Base-by-base conservation (phyloP, 495 filamentous ascomycete species). In the Aspergillus steynii region DNA sequence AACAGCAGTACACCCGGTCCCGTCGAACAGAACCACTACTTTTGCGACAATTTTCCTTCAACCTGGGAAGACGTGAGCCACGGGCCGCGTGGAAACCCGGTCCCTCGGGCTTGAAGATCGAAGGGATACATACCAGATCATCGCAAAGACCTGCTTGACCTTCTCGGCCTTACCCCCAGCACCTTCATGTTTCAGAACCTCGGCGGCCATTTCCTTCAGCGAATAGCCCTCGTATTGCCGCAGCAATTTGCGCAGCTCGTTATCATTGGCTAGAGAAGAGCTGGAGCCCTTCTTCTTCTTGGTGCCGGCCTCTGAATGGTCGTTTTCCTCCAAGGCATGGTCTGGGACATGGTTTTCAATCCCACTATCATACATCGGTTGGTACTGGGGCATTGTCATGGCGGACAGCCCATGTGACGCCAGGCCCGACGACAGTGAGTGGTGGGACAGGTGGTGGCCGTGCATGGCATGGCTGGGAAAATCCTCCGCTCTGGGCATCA, bases 81-180 rank as follows among this genome's bases (percentile, higher is more conserved):
- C 26, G 55, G 25, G 14, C 53, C 47, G 15, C 27, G 46, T 15
- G 3, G 10, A 20, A 37, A 0, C 47, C 5, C 54, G n/a, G 20
- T 20, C 20, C 20, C 20, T 20, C 20, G 20, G 4, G 15, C 0
- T 25, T 3, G 4, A 52, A n/a, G 32, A 32, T 27, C n/a, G 10
- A n/a, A 5, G 29, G 1, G n/a, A 14, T n/a, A 60, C 77, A 70
- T 85, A 97, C 95, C 95, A 99, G 59, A 96, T 86, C 91, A 99
- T 96, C 14, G 95, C 95, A 72, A 97, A 97, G 28, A 99, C 87
- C 78, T 99, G 95, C 61, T 96, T 93, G 48, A 93, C 90, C 71
- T 96, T 90, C 72, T 99, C 95, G 6, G 94, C 90, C 71, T 92
- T 92, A 10, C 77, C 77, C 9, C 79, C 79, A 14, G 91, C 90